phyloP scores from a whole-genome alignment of 768 basidiomycete genomes.

The Boletus sp. region DNA sequence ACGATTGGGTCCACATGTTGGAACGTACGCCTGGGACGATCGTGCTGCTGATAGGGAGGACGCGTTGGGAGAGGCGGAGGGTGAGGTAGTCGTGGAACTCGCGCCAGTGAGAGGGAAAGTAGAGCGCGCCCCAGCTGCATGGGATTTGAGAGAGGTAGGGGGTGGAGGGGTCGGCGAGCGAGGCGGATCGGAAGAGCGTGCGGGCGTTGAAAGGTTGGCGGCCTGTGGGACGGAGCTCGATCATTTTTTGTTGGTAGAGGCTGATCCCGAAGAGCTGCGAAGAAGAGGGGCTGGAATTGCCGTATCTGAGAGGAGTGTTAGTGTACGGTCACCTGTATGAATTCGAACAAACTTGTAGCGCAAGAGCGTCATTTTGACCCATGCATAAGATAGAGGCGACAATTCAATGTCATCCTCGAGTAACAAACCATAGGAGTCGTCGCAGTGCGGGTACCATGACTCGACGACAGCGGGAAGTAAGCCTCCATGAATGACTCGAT shows the following conservation, averaged over 20 bases:
- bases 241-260: conserved; percentile 82
- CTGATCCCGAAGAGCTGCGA: conserved; percentile 72
- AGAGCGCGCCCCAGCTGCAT: conserved; percentile 90
- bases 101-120: conserved; percentile 87
- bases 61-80: conserved; percentile 58
- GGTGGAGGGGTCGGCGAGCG: conserved; percentile 44
- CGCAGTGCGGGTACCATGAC: conserved; percentile 79
- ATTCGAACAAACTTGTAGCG: conserved; percentile 56
- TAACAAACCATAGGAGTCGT: conserved; percentile 74
- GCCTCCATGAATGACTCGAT: conserved; percentile 76
- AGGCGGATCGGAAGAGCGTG: conserved; percentile 45
- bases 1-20: conserved; percentile 76
- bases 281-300: conserved; percentile 38
- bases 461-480: conserved; percentile 82
- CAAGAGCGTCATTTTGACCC: conserved; percentile 78
- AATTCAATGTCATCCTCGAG: conserved; percentile 88
- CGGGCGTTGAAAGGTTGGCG: conserved; percentile 68
- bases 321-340: background rate
- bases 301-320: conserved; percentile 48
- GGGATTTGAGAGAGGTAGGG: conserved; percentile 87
- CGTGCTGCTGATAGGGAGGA: conserved; percentile 32
- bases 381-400: conserved; percentile 82
- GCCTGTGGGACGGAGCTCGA: conserved; percentile 69
- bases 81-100: conserved; percentile 81
- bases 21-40: conserved; percentile 78